Conservation (phyloP, 306 rosid species). For the Lathyrus aphaca region DNA sequence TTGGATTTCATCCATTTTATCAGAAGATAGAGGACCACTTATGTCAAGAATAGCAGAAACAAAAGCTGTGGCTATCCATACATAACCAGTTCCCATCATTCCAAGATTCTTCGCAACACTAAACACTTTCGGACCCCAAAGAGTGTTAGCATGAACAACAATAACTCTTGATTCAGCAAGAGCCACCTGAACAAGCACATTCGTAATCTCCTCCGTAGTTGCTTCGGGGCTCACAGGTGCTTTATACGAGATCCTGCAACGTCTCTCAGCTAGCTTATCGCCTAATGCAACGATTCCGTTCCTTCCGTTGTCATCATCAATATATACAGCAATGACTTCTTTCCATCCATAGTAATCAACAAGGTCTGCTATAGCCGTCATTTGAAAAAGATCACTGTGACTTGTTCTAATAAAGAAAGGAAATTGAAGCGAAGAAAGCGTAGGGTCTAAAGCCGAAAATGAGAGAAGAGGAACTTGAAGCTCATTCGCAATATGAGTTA, state of each 20-base stretch:
- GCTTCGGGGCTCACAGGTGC: slow-evolving; percentile 67
- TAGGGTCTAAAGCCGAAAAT: slow-evolving; percentile 79
- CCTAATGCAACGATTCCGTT: slow-evolving; percentile 78
- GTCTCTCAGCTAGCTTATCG: slow-evolving; percentile 75
- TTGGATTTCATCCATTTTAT: slow-evolving; percentile 57
- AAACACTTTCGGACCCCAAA: slow-evolving; percentile 55
- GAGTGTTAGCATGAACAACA: slow-evolving; percentile 61
- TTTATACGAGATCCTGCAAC: slow-evolving; percentile 80
- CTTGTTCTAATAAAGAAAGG: slow-evolving; percentile 82
- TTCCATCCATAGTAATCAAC: slow-evolving; percentile 73
- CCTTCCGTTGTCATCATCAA: slow-evolving; percentile 90
- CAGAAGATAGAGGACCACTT: slow-evolving; percentile 47
- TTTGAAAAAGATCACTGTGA: slow-evolving; percentile 73
- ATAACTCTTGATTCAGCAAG: slow-evolving; percentile 78
- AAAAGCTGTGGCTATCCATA: slow-evolving; percentile 85
- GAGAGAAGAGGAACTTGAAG: slow-evolving; percentile 86
- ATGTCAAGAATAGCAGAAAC: slow-evolving; percentile 69
- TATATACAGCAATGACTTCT: slow-evolving; percentile 82
- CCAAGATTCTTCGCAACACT: slow-evolving; percentile 70
- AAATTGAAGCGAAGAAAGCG: slow-evolving; percentile 86
- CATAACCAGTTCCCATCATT: slow-evolving; percentile 86
- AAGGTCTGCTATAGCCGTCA: slow-evolving; percentile 88
- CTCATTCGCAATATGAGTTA: slow-evolving; percentile 90
- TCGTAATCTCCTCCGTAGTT: slow-evolving; percentile 57
- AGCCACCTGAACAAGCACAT: slow-evolving; percentile 77